Conservation (phyloP, 345 rosid genomes). For the Zanthoxylum bungeanum region DNA sequence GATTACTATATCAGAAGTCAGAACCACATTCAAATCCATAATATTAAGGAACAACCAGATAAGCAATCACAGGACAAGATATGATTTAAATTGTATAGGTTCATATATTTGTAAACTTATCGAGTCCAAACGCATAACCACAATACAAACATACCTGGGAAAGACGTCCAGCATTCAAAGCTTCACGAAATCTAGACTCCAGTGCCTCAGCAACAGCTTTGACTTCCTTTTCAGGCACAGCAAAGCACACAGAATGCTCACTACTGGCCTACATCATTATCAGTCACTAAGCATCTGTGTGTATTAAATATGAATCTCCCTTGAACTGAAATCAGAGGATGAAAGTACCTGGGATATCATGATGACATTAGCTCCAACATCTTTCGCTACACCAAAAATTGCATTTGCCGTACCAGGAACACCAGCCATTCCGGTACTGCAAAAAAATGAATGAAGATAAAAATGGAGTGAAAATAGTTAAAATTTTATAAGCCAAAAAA, state of each 20-base stretch:
- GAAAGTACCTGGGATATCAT: slow-evolving; percentile 89
- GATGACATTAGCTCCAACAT: slow-evolving; percentile 98
- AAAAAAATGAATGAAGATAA: slow-evolving; percentile 9
- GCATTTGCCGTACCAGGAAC: slow-evolving; percentile 97
- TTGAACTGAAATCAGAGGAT: slow-evolving; percentile 8
- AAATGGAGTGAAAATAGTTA: not conserved
- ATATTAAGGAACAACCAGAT: not conserved
- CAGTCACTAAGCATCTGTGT: slow-evolving; percentile 23
- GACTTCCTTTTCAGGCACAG: slow-evolving; percentile 98
- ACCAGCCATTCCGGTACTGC: slow-evolving; percentile 99
- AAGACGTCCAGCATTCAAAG: slow-evolving; percentile 92
- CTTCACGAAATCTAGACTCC: slow-evolving; percentile 76
- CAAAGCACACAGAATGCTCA: slow-evolving; percentile 98
- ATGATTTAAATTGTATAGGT: not conserved
- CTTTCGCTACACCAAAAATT: slow-evolving; percentile 92
- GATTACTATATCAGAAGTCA: not conserved
- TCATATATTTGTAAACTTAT: slow-evolving; percentile 5
- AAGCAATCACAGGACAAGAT: not conserved
- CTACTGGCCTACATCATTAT: slow-evolving; percentile 76
- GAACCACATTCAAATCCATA: not conserved
- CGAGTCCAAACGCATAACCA: not conserved
- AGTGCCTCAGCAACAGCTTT: slow-evolving; percentile 86
- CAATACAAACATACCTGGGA: slow-evolving; percentile 60
- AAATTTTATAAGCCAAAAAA: not conserved
- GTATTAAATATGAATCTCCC: slow-evolving; percentile 6